Evolutionary conservation across 1,284 basidiomycete genomes (phyloP).

Genomic region (Rhodofomes roseus): DNA sequence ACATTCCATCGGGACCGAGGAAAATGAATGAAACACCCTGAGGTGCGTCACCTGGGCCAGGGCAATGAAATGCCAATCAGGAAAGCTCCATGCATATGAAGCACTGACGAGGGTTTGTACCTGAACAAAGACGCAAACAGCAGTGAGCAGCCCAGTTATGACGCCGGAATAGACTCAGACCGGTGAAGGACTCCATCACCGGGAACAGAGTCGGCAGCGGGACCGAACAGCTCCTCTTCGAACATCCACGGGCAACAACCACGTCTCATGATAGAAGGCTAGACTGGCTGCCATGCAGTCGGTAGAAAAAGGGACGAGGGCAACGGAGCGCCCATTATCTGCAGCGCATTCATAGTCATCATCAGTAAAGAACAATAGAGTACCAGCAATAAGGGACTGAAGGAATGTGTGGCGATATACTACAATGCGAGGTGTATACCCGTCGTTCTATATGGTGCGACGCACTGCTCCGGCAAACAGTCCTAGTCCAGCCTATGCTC

Average conservation of each 20-base stretch:
- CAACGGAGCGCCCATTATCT: not conserved
- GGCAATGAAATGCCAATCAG: not conserved
- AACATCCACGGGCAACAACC: not conserved
- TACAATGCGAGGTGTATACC: slow-evolving; percentile 14
- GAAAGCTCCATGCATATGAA: not conserved
- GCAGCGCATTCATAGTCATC: not conserved
- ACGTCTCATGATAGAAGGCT: too few relatives aligned
- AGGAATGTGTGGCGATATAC: slow-evolving; percentile 11
- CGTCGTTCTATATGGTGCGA: not conserved
- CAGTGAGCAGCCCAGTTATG: not conserved
- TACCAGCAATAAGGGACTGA: not conserved
- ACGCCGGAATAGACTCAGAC: not conserved
- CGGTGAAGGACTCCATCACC: not conserved
- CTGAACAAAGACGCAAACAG: not conserved
- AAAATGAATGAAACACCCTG: not conserved
- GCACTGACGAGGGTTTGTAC: not conserved
- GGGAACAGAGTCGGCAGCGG: not conserved
- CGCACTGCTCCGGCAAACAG: not conserved
- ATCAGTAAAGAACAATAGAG: not conserved
- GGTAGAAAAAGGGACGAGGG: not conserved
- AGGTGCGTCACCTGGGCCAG: not conserved
- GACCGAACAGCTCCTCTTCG: not conserved
- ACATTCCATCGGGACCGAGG: not conserved
- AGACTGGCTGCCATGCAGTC: too few relatives aligned
- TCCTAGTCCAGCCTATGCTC: not conserved